Evolutionary conservation across 495 filamentous ascomycete species (phyloP), one percentile per base, ranked within the genome.

Genomic region (Aspergillus coremiiformis): DNA sequence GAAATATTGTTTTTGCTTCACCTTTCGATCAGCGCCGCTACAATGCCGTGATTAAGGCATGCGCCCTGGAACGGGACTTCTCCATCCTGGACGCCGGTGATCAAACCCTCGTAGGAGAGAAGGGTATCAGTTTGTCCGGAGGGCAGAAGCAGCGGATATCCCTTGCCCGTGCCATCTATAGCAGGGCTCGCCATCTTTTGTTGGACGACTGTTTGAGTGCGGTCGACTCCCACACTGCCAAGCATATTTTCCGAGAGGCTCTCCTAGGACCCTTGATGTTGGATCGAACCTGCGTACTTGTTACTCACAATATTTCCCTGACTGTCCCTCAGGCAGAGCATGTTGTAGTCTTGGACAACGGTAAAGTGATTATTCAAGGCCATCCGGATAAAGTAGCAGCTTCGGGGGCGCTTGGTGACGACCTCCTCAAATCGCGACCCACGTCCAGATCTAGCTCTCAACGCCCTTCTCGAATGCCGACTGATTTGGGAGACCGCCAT

Each of bases 71-170:
- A 63, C 85, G 89, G 45, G 94, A 99, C 62, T 74, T 99, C 42
- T 81, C 90, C 44, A 95, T 97, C 26, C 80, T 99, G 5, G 93
- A 96, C 64, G 81, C 81, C 51, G 94, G 94, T 33, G 94, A 99
- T 57, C 81, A 93, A 69, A 97, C 94, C 0, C 71, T 96, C 11
- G 94, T 97, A 11, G 94, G 94, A 39, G 94, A 99, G 67, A 97
- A 96, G 67, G 94, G 94, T 33, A 95, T 99, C 54, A 89, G 91
- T 42, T 77, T 99, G 22, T 99, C 94, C 11, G 94, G 94, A 53
- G 93, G 93, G 4, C 93, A 99, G 67, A 99, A 99, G 69, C 93
- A 99, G 69, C 83, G 93, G 49, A 96, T 99, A 27, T 97, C 94
- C 22, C 76, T 99, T 20, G 93, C 93, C 14, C 82, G 93, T 55